Evolutionary conservation across 2,329 filamentous ascomycete genomes (phyloP).

Genomic region (Colletotrichum phormii): DNA sequence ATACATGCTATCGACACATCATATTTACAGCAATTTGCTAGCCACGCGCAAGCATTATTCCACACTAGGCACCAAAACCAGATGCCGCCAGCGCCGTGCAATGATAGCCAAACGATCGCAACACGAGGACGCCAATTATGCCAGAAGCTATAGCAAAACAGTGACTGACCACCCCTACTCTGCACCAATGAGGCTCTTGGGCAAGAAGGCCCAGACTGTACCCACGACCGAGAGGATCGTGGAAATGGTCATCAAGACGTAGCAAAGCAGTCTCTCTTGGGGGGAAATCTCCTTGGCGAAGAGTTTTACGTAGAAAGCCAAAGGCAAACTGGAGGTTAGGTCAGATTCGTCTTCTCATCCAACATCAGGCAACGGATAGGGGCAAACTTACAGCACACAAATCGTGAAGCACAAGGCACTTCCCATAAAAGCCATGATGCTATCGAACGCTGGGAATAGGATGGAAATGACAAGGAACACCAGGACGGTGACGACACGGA

Average conservation of each 20-base stretch:
- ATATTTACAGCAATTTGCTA: not conserved
- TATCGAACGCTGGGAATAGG: constrained; percentile 81
- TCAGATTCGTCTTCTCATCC: constrained; percentile 9
- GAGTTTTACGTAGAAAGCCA: constrained; percentile 90
- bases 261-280: constrained; percentile 74
- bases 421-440: constrained; percentile 91
- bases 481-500: constrained; percentile 76
- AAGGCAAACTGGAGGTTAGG: constrained; percentile 67
- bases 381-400: constrained; percentile 76
- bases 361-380: not conserved
- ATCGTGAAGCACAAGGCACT: constrained; percentile 93
- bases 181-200: constrained; percentile 77
- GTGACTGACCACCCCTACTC: constrained; percentile 45
- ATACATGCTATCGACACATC: not conserved
- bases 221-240: constrained; percentile 78
- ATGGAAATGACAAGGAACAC: constrained; percentile 80
- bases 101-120: constrained; percentile 1
- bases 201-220: constrained; percentile 89
- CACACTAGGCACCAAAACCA: not conserved
- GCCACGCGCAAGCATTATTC: not conserved
- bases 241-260: constrained; percentile 76
- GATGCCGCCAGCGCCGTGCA: constrained; percentile 14
- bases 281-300: constrained; percentile 78
- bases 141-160: not conserved
- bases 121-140: constrained; percentile 1